Evolutionary conservation across 2,329 filamentous ascomycete species (phyloP).

Genomic region (Xylariaceae sp.): DNA sequence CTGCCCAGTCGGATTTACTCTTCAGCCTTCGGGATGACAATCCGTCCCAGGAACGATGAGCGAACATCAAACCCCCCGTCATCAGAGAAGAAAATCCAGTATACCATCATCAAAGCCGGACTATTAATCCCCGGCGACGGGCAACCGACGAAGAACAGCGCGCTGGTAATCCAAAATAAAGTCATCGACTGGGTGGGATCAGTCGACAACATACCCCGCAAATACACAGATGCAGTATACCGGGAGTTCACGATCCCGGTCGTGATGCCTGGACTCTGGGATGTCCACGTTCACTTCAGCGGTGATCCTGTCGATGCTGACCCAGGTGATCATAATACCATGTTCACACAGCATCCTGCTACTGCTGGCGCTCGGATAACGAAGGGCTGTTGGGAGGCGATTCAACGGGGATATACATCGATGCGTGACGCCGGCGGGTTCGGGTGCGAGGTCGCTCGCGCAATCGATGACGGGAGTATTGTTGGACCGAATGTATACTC

Average conservation of each 20-base stretch:
- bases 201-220: constrained; percentile 25
- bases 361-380: constrained; percentile 31
- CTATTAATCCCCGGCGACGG: constrained; percentile 37
- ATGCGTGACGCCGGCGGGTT: constrained; percentile 32
- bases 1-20: constrained; percentile 26
- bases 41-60: constrained; percentile 22
- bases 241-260: constrained; percentile 27
- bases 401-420: constrained; percentile 36
- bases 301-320: constrained; percentile 20
- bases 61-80: not conserved
- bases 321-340: constrained; percentile 14
- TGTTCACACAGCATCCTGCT: constrained; percentile 30
- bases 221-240: constrained; percentile 29
- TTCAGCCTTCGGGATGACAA: constrained; percentile 28
- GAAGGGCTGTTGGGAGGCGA: constrained; percentile 33
- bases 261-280: constrained; percentile 35
- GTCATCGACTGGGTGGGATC: constrained; percentile 37
- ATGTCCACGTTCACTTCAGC: constrained; percentile 32
- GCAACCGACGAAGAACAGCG: constrained; percentile 30
- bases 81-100: constrained; percentile 29
- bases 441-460: constrained; percentile 31
- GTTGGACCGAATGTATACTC: constrained; percentile 33
- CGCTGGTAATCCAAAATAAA: constrained; percentile 34
- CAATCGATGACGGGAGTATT: constrained; percentile 31
- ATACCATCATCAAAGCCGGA: constrained; percentile 32